phyloP scores from a whole-genome alignment of 345 rosid species.

The Nephelium lappaceum region DNA sequence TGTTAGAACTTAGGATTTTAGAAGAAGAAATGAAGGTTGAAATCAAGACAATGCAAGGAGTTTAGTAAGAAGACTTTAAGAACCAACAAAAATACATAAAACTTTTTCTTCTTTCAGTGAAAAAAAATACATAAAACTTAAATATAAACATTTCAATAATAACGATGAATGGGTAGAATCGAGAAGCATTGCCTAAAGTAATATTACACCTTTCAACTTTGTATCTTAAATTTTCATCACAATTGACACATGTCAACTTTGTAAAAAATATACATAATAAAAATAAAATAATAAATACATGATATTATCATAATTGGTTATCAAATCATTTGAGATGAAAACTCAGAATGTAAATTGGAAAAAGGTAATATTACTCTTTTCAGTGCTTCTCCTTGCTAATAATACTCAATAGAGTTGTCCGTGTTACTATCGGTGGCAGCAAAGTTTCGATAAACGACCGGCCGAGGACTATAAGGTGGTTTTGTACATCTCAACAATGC shows the following conservation, averaged over 20 bases:
- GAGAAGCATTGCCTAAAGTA: too few relatives aligned
- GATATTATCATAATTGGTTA: neutral
- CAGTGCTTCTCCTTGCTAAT: slow-evolving; percentile 15
- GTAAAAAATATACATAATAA: too few relatives aligned
- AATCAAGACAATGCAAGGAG: too few relatives aligned
- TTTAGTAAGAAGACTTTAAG: too few relatives aligned
- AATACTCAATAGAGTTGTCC: slow-evolving; percentile 45
- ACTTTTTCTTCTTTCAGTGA: too few relatives aligned
- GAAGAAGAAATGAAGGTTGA: too few relatives aligned
- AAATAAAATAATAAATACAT: too few relatives aligned
- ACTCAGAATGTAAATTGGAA: neutral
- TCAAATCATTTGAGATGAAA: neutral
- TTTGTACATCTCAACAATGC: slow-evolving; percentile 56
- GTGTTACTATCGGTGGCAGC: neutral
- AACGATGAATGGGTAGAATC: too few relatives aligned
- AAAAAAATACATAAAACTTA: too few relatives aligned
- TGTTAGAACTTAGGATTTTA: too few relatives aligned
- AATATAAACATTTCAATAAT: too few relatives aligned
- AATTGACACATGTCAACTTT: neutral
- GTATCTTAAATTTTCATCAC: neutral
- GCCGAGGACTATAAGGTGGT: slow-evolving; percentile 51
- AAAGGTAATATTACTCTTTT: neutral
- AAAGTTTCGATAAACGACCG: slow-evolving; percentile 17
- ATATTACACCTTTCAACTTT: neutral
- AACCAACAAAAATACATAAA: too few relatives aligned